A percentile compares a stretch with the other conserved stretches of the same genome.
Evolutionary conservation across 805 yeast species (phyloP).

Genomic region (Saccharomycopsis sp.): DNA sequence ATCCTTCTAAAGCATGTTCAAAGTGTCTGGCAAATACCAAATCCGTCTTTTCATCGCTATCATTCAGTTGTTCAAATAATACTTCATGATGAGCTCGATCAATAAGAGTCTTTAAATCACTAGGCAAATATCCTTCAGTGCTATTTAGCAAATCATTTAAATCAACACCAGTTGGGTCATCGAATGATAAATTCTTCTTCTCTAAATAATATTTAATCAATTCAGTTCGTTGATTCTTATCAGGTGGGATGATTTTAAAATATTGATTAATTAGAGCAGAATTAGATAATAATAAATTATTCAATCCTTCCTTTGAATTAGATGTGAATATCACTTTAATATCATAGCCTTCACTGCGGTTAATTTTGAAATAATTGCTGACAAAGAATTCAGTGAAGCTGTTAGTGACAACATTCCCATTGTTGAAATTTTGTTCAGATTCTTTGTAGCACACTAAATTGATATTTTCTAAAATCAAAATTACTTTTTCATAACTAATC

Average conservation of each 20-base stretch:
- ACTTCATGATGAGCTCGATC: slow-evolving; percentile 61
- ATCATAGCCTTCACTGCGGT: slow-evolving; percentile 28
- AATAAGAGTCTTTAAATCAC: slow-evolving; percentile 63
- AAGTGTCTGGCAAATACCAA: slow-evolving; percentile 31
- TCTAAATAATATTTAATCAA: slow-evolving; percentile 40
- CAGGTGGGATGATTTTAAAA: slow-evolving; percentile 59
- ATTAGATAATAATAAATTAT: slow-evolving; percentile 52
- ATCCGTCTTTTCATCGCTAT: neutral
- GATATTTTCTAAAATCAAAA: slow-evolving; percentile 69
- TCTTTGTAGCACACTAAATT: slow-evolving; percentile 70
- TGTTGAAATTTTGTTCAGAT: slow-evolving; percentile 31
- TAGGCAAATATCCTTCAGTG: slow-evolving; percentile 86
- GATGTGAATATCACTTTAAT: slow-evolving; percentile 55
- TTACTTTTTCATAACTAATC: slow-evolving; percentile 69
- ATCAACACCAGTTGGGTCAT: slow-evolving; percentile 27
- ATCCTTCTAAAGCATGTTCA: slow-evolving; percentile 54
- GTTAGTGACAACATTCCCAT: slow-evolving; percentile 51
- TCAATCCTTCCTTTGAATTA: slow-evolving; percentile 56
- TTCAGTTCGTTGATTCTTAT: slow-evolving; percentile 48
- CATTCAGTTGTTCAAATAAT: slow-evolving; percentile 10
- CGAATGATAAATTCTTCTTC: slow-evolving; percentile 28
- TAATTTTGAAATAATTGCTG: slow-evolving; percentile 36
- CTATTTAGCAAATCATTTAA: slow-evolving; percentile 51
- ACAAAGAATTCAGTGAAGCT: slow-evolving; percentile 61
- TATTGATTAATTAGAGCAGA: slow-evolving; percentile 60